Base-by-base conservation (phyloP, 176 grass and related monocot species). In the Melocanna baccifera region DNA sequence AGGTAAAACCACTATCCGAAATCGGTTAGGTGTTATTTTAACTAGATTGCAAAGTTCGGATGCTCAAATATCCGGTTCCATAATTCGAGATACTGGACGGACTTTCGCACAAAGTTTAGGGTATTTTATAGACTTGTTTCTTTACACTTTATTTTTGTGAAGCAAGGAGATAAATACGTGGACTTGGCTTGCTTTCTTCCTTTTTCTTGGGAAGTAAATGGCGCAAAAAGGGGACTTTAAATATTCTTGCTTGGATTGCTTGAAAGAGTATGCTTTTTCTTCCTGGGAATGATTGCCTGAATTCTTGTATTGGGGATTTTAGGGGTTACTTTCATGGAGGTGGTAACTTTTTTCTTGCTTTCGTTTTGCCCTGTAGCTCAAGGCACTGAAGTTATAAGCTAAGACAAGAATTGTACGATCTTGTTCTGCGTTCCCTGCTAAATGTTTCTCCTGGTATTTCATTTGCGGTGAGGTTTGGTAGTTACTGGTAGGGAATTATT, bases 131-230 rank as follows among this genome's bases (percentile, higher is more conserved):
- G n/a, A n/a, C n/a, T n/a, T n/a, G n/a, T n/a, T n/a, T 37, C 39
- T 36, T 61, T 32, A 46, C 51, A 59, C 66, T 42, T 46, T 2
- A 41, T 47, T 84, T 89, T 85, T 90, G 83, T 70, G 15, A 75
- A 56, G 46, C 83, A 86, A 82, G 78, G 53, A 73, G 42, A 59
- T 15, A 5, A 11, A 52, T 73, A 66, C 68, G 32, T 43, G 15
- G 30, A 68, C 62, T 32, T 26, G 29, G 52, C 71, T 69, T 66
- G 20, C 75, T n/a, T 47, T 68, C 69, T 53, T 32, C 55, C 62
- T 40, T 29, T 75, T 34, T 5, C 34, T n/a, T 58, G 55, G 19
- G 7, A 45, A 62, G 41, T 25, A 69, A 62, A 34, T 22, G 50
- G 40, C 56, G 15, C 9, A 25, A 72, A 34, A 7, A 0, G 3